These are phyloP conservation scores for Penicillium bovifimosum DNA, from an alignment of 495 filamentous ascomycete species.

Conservation along the genomic window DNA sequence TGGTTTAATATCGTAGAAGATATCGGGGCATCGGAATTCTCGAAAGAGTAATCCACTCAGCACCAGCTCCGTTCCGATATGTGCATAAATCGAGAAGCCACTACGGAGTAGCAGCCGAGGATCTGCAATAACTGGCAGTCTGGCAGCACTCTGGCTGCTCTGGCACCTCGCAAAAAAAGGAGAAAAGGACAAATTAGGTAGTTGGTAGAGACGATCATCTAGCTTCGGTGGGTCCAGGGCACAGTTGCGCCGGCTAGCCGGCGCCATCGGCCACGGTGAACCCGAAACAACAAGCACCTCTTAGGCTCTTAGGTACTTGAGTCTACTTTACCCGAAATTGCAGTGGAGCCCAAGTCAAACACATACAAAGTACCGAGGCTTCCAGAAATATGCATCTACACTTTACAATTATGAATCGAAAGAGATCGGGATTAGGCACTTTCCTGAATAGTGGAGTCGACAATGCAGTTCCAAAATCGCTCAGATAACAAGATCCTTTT, in stretches of 20 bases:
- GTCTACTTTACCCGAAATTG: not conserved
- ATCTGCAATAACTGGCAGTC: not conserved
- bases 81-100: not conserved
- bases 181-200: not conserved
- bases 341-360: slow-evolving; percentile 7
- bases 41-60: not conserved
- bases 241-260: not conserved
- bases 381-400: not conserved
- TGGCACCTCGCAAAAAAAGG: not conserved
- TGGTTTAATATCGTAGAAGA: not conserved
- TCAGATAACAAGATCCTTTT: not conserved
- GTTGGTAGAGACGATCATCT: no score
- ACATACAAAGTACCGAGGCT: slow-evolving; percentile 16
- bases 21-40: not conserved
- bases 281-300: not conserved
- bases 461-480: not conserved
- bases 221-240: not conserved
- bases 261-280: not conserved
- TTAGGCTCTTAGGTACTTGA: no score
- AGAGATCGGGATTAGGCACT: not conserved
- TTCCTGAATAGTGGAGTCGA: slow-evolving; percentile 1
- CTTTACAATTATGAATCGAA: not conserved
- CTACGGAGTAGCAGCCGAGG: not conserved
- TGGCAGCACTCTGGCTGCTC: no score
- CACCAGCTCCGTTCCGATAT: not conserved